Evolutionary conservation across 2,329 filamentous ascomycete genomes (phyloP), one percentile per base, ranked within the genome.

Genomic region (Teratosphaeriaceae sp.): DNA sequence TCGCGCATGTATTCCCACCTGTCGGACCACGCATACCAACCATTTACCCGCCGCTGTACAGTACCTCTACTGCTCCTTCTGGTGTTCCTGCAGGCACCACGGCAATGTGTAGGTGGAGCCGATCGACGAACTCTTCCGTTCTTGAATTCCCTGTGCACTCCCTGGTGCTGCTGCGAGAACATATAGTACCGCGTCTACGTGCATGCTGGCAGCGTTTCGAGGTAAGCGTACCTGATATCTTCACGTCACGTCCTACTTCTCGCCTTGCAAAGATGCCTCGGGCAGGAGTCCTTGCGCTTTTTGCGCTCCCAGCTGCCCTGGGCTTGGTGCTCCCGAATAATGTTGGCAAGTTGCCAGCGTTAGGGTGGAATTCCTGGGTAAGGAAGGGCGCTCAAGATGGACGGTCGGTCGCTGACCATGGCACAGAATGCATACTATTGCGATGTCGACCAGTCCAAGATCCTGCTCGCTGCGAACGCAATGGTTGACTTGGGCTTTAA

Each of bases 401-500:
- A 11, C 35, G 5, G 7, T 6, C 19, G 19, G 19, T 23, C 8
- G n/a, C 20, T 38, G 13, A 23, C 35, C 31, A 18, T 20, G 43
- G 47, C 35, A 20, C 35, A 38, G 35, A 78, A 78, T 53, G 68
- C 69, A 15, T 74, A 72, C 48, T 61, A 60, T 20, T 76, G 74
- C 57, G 60, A 73, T 42, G 74, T 78, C 42, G 68, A 67, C 40
- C 70, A 76, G 52, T 59, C 60, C 2, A 63, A 71, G n/a, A 70
- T 79, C 48, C 47, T 75, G 6, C 61, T 64, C 20, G 67, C 71
- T 0, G 74, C 71, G 1, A 52, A 72, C 30, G 60, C 69, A 24
- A 64, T 78, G 27, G 64, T 76, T 16, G 62, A 69, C 7, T 64
- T 72, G 2, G 75, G 72, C 2, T 65, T 76, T 11, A 68, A 70